phyloP scores from a whole-genome alignment of 768 basidiomycete genomes.

The Leccinum incarnatum region DNA sequence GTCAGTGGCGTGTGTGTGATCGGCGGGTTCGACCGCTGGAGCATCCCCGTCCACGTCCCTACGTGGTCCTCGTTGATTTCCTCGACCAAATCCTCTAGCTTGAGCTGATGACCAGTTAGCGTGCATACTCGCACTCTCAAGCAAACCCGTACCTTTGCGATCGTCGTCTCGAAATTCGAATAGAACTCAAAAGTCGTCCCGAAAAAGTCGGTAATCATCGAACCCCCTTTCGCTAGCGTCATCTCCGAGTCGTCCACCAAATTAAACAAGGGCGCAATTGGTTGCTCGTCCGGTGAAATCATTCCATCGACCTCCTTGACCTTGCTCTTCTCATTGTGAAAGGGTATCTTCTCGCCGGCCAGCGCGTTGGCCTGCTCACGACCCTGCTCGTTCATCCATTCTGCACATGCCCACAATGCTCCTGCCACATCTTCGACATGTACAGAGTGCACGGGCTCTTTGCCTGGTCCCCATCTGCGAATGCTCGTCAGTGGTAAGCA shows the following conservation, averaged over 20 bases:
- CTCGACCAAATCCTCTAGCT: slow-evolving; percentile 67
- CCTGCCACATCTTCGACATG: slow-evolving; percentile 81
- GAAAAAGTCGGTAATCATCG: slow-evolving; percentile 66
- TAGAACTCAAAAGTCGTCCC: slow-evolving; percentile 82
- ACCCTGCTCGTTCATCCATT: slow-evolving; percentile 68
- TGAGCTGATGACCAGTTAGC: slow-evolving; percentile 41
- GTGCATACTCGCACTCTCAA: background rate
- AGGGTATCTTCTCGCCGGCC: slow-evolving; percentile 41
- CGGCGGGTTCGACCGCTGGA: slow-evolving; percentile 65
- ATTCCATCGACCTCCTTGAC: slow-evolving; percentile 62
- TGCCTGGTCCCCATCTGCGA: slow-evolving; percentile 75
- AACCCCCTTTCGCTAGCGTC: slow-evolving; percentile 64
- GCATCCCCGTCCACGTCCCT: slow-evolving; percentile 79
- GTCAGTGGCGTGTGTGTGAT: slow-evolving; percentile 68
- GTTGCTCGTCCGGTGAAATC: slow-evolving; percentile 50
- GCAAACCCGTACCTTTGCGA: slow-evolving; percentile 53
- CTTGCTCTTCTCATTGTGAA: slow-evolving; percentile 65
- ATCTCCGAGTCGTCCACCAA: slow-evolving; percentile 77
- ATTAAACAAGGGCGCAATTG: slow-evolving; percentile 80
- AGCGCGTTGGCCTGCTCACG: slow-evolving; percentile 58
- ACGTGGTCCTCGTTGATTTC: slow-evolving; percentile 87
- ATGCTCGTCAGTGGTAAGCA: slow-evolving; percentile 8
- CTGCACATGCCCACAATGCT: slow-evolving; percentile 69
- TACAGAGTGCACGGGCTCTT: slow-evolving; percentile 69
- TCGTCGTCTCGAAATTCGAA: slow-evolving; percentile 61